Percentiles rank a stretch among this genome's conserved stretches.
phyloP scores from a whole-genome alignment of 257 asterid species.

The Mentha longifolia region DNA sequence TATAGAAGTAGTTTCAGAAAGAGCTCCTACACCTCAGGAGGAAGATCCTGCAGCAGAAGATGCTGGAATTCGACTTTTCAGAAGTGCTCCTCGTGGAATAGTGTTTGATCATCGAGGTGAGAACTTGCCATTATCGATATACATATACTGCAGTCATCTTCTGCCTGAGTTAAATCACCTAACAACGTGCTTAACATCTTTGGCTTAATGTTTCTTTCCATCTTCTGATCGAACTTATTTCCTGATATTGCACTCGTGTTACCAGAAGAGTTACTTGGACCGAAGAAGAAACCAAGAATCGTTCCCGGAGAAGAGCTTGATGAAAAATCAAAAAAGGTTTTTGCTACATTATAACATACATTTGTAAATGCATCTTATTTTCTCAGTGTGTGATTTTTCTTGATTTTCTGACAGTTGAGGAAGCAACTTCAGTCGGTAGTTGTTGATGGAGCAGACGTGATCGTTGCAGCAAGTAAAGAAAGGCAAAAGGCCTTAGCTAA shows the following conservation, averaged over 20 bases:
- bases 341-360: neutral
- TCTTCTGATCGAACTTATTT: neutral
- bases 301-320: constrained; percentile 65
- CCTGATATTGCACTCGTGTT: constrained; percentile 7
- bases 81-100: constrained; percentile 74
- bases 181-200: neutral
- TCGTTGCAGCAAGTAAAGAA: constrained; percentile 60
- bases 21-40: constrained; percentile 31
- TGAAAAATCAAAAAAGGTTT: constrained; percentile 73
- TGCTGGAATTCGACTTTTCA: constrained; percentile 79
- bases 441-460: constrained; percentile 64
- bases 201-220: neutral
- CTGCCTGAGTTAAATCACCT: constrained; percentile 4
- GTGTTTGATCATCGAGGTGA: constrained; percentile 65
- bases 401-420: constrained; percentile 52
- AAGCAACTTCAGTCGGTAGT: constrained; percentile 61
- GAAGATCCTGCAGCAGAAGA: constrained; percentile 46
- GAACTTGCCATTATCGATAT: constrained; percentile 6
- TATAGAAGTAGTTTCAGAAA: constrained; percentile 56
- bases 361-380: neutral
- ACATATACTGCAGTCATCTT: constrained; percentile 8
- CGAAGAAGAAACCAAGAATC: constrained; percentile 68
- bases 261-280: constrained; percentile 62
- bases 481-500: constrained; percentile 59
- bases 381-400: neutral